Conservation (phyloP, 306 rosid genomes). For the Gynostemma pentaphyllum region DNA sequence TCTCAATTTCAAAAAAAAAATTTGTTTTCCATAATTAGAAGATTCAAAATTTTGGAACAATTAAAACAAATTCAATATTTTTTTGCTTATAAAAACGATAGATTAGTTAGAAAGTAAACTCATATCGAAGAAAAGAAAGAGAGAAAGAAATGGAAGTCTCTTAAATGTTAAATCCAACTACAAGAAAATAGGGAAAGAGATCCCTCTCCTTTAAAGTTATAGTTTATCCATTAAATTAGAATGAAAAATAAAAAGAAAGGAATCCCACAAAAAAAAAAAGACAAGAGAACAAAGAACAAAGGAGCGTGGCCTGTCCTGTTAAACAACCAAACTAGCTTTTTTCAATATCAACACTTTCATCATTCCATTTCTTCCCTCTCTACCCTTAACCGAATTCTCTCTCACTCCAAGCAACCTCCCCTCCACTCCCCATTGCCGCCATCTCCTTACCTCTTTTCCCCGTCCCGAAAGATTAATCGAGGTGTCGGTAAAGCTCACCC, state of each 20-base stretch:
- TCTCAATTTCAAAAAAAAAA: no score
- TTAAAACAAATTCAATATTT: no score
- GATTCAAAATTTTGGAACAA: no score
- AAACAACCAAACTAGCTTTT: background rate
- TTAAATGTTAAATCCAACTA: no score
- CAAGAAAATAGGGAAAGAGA: background rate
- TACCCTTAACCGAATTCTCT: background rate
- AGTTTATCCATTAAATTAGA: background rate
- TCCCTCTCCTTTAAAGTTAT: no score
- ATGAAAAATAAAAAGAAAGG: background rate
- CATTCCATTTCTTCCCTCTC: background rate
- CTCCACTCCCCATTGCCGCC: background rate
- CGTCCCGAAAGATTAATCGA: no score
- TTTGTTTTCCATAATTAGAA: no score
- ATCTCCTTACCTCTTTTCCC: background rate
- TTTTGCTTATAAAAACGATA: no score
- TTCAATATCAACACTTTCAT: background rate
- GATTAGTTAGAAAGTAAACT: no score
- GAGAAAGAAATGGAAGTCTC: no score
- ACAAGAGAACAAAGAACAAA: background rate
- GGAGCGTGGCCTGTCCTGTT: conserved; percentile 8
- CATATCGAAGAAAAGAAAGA: no score
- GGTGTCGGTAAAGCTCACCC: no score
- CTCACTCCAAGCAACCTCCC: conserved; percentile 11
- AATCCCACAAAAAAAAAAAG: background rate